Percentiles rank a stretch among this genome's conserved stretches.
phyloP scores from a whole-genome alignment of 371 early-diverging fungal species.

The Cokeromyces recurvatus region DNA sequence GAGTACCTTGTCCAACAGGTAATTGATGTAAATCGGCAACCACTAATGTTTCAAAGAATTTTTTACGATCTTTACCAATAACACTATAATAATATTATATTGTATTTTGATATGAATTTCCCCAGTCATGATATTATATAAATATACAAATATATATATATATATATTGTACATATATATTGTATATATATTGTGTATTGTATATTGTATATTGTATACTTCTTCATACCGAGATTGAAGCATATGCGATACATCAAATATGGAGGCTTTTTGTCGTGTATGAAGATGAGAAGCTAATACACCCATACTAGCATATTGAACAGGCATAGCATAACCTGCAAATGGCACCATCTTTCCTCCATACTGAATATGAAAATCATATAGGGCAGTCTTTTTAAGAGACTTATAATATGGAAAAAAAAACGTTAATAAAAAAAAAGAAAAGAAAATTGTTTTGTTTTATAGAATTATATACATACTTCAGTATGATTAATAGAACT shows the following conservation, averaged over 20 bases:
- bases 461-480: too few relatives aligned
- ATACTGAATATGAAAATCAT: constrained; percentile 87
- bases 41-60: constrained; percentile 85
- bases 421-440: too few relatives aligned
- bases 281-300: constrained; percentile 86
- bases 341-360: constrained; percentile 97
- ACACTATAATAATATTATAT: too few relatives aligned
- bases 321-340: constrained; percentile 97
- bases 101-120: too few relatives aligned
- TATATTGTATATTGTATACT: neutral
- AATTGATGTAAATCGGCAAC: constrained; percentile 85
- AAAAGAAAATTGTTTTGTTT: too few relatives aligned
- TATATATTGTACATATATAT: too few relatives aligned
- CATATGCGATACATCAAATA: constrained; percentile 99
- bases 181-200: too few relatives aligned
- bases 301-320: constrained; percentile 80
- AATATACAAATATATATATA: too few relatives aligned
- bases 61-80: constrained; percentile 81
- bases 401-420: constrained; percentile 11
- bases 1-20: constrained; percentile 75
- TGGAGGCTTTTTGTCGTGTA: constrained; percentile 86
- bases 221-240: constrained; percentile 80
- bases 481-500: too few relatives aligned
- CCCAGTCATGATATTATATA: too few relatives aligned
- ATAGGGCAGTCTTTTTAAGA: constrained; percentile 77